phyloP scores from a whole-genome alignment of 2,329 filamentous ascomycete species.

The Colletotrichum phormii region DNA sequence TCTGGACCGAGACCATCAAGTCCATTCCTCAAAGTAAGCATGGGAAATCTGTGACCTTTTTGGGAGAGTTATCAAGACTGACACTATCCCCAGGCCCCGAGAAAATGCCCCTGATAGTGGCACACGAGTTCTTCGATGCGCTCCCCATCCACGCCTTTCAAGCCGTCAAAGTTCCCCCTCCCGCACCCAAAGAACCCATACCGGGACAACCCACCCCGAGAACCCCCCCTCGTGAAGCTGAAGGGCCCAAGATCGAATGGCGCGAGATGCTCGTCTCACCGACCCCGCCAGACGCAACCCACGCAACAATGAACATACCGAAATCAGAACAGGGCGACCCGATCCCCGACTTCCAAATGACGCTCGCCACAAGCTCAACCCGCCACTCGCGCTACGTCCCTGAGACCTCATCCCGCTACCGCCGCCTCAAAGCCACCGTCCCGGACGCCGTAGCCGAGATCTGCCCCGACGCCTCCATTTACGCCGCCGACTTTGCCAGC shows the following conservation, averaged over 20 bases:
- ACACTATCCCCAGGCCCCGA: slow-evolving; percentile 60
- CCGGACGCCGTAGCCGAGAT: slow-evolving; percentile 85
- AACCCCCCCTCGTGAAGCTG: slow-evolving; percentile 54
- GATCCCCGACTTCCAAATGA: slow-evolving; percentile 88
- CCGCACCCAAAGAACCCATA: slow-evolving; percentile 25
- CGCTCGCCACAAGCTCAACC: slow-evolving; percentile 79
- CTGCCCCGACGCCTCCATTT: slow-evolving; percentile 86
- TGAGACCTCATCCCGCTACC: slow-evolving; percentile 83
- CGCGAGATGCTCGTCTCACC: slow-evolving; percentile 84
- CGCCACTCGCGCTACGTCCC: slow-evolving; percentile 89
- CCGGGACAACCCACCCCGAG: slow-evolving; percentile 48
- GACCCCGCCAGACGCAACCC: slow-evolving; percentile 66
- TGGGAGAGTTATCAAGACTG: slow-evolving; percentile 22
- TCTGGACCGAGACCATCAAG: slow-evolving; percentile 91
- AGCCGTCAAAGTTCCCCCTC: slow-evolving; percentile 64
- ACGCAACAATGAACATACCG: slow-evolving; percentile 65
- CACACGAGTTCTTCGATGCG: slow-evolving; percentile 98
- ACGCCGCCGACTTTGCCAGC: slow-evolving; percentile 82
- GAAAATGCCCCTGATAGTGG: slow-evolving; percentile 91
- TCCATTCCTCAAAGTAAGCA: slow-evolving; percentile 77
- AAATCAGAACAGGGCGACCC: slow-evolving; percentile 61
- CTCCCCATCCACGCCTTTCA: slow-evolving; percentile 97
- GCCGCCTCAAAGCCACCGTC: slow-evolving; percentile 71
- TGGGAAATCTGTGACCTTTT: not conserved
- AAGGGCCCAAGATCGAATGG: slow-evolving; percentile 70